Evolutionary conservation across 1,284 basidiomycete species (phyloP).

Genomic region (Apiotrichum montevideense): DNA sequence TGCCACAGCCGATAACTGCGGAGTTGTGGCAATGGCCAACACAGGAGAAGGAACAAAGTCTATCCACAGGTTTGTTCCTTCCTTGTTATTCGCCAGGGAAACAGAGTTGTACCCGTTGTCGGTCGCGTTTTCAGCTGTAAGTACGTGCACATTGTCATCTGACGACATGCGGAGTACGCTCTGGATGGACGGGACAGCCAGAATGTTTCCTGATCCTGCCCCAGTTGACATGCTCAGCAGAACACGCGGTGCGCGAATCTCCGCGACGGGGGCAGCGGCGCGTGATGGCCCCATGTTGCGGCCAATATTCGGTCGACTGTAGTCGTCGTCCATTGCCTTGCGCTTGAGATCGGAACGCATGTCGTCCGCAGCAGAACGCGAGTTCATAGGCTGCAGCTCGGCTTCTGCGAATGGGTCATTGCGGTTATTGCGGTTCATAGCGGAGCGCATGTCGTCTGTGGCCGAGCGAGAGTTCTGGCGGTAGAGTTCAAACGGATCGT

Average conservation of each 20-base stretch:
- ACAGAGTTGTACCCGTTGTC: constrained; percentile 52
- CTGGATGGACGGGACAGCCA: constrained; percentile 28
- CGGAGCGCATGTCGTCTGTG: constrained; percentile 17
- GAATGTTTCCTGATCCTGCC: background rate
- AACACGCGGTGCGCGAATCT: constrained; percentile 27
- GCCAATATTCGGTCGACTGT: constrained; percentile 9
- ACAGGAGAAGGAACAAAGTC: constrained; percentile 74
- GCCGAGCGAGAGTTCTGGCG: constrained; percentile 21
- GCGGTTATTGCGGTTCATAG: constrained; percentile 25
- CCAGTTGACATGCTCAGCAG: background rate
- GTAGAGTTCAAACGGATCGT: constrained; percentile 20
- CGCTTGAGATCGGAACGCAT: constrained; percentile 25
- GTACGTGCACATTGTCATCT: constrained; percentile 37
- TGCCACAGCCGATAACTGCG: constrained; percentile 65
- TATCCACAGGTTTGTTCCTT: constrained; percentile 72
- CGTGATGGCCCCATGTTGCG: constrained; percentile 25
- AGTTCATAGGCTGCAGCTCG: constrained; percentile 24
- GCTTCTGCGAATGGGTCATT: constrained; percentile 23
- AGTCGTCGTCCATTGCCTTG: constrained; percentile 23
- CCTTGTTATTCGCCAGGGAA: constrained; percentile 43
- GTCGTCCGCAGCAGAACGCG: constrained; percentile 24
- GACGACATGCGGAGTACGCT: constrained; percentile 24
- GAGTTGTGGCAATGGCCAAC: constrained; percentile 60
- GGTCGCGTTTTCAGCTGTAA: constrained; percentile 65
- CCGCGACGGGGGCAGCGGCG: constrained; percentile 19